Percentiles rank a stretch among this genome's conserved stretches.
These are phyloP conservation scores for Microbotryum violaceum DNA, from an alignment of 1,284 basidiomycete genomes.

Conservation along the genomic window DNA sequence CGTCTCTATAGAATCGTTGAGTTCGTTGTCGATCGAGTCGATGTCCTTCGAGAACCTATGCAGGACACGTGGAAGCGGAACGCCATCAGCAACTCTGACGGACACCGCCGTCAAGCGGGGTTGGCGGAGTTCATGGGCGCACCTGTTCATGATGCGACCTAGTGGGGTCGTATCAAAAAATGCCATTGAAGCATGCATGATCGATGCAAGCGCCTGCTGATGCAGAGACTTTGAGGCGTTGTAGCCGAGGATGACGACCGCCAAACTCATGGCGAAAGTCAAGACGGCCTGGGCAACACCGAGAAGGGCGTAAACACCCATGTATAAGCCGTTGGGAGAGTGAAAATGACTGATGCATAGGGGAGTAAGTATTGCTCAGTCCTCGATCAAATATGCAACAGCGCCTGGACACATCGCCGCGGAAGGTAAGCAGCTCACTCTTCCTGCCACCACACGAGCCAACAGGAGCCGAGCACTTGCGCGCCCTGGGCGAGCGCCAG, in stretches of 20 bases:
- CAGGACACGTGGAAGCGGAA: too few relatives aligned
- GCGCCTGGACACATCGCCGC: slow-evolving; percentile 29
- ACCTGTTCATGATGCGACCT: slow-evolving; percentile 74
- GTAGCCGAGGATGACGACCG: slow-evolving; percentile 30
- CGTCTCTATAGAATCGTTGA: slow-evolving; percentile 67
- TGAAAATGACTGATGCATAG: slow-evolving; percentile 37
- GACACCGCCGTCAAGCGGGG: slow-evolving; percentile 35
- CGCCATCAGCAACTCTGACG: background rate
- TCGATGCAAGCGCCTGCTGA: slow-evolving; percentile 53
- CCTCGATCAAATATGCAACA: too few relatives aligned
- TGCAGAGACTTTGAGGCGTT: slow-evolving; percentile 31
- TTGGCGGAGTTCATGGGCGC: too few relatives aligned
- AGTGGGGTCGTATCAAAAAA: slow-evolving; percentile 80
- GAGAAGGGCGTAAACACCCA: slow-evolving; percentile 61
- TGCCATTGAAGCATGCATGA: slow-evolving; percentile 60
- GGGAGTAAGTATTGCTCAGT: background rate
- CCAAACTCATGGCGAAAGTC: slow-evolving; percentile 50
- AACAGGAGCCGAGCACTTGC: slow-evolving; percentile 44
- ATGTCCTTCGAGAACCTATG: slow-evolving; percentile 9
- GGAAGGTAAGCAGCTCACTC: slow-evolving; percentile 18
- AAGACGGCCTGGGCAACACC: slow-evolving; percentile 52
- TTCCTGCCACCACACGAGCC: slow-evolving; percentile 42
- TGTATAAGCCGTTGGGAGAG: slow-evolving; percentile 49
- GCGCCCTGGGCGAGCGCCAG: slow-evolving; percentile 59
- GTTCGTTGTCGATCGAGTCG: slow-evolving; percentile 74